Conservation (phyloP, 768 basidiomycete species). For the Kwoniella dejecticola region DNA sequence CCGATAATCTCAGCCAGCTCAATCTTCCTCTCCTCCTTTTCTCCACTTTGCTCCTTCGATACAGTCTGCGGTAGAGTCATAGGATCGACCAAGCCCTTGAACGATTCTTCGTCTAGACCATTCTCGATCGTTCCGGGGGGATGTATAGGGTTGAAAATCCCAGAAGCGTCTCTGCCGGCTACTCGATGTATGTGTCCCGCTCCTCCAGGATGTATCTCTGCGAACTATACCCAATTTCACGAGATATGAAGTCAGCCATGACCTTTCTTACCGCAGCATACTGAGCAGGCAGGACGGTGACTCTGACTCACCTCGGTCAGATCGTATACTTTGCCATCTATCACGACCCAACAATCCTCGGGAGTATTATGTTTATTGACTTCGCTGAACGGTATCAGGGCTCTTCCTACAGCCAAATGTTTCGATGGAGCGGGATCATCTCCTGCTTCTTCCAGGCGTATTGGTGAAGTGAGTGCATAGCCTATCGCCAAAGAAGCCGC, state of each 20-base stretch:
- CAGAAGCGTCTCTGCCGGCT: slow-evolving; percentile 51
- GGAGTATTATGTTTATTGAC: slow-evolving; percentile 49
- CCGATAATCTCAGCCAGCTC: slow-evolving; percentile 51
- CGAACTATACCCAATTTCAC: slow-evolving; percentile 36
- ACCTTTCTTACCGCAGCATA: background rate
- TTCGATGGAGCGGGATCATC: slow-evolving; percentile 37
- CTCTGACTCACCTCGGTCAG: slow-evolving; percentile 45
- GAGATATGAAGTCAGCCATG: background rate
- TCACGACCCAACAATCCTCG: slow-evolving; percentile 53
- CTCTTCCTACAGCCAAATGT: slow-evolving; percentile 28
- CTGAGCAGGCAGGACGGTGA: background rate
- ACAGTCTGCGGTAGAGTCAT: slow-evolving; percentile 40
- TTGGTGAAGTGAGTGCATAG: slow-evolving; percentile 8
- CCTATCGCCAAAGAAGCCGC: slow-evolving; percentile 17
- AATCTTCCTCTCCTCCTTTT: slow-evolving; percentile 42
- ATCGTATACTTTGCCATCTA: slow-evolving; percentile 53
- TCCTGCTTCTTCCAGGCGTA: slow-evolving; percentile 28
- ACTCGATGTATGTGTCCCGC: slow-evolving; percentile 42
- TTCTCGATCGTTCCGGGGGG: slow-evolving; percentile 56
- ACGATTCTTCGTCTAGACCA: slow-evolving; percentile 34
- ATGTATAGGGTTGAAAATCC: slow-evolving; percentile 51
- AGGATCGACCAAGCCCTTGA: slow-evolving; percentile 48
- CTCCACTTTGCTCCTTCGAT: slow-evolving; percentile 17
- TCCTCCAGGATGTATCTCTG: slow-evolving; percentile 53
- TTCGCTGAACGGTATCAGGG: slow-evolving; percentile 50